Evolutionary conservation across 805 yeast genomes (phyloP).

Genomic region (Spathaspora arborariae): DNA sequence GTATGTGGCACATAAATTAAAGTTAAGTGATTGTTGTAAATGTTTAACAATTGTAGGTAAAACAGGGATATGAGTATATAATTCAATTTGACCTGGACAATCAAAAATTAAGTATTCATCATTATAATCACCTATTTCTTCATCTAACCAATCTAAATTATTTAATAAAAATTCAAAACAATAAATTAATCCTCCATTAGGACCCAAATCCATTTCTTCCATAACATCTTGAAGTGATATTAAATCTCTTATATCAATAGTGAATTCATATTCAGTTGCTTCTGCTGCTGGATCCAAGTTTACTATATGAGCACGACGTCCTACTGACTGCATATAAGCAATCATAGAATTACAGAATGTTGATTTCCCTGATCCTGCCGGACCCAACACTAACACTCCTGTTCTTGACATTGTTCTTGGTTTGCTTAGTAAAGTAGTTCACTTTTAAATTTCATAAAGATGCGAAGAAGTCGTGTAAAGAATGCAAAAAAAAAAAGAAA

Average conservation of each 20-base stretch:
- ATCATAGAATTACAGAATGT: conserved; percentile 90
- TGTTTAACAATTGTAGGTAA: conserved; percentile 87
- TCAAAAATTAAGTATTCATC: conserved; percentile 94
- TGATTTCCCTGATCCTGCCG: conserved; percentile 95
- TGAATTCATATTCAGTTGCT: conserved; percentile 84
- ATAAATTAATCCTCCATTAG: conserved; percentile 90
- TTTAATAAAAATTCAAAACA: conserved; percentile 89
- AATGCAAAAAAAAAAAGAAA: neutral
- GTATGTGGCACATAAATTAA: conserved; percentile 89
- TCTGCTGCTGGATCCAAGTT: conserved; percentile 98
- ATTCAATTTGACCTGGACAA: conserved; percentile 96
- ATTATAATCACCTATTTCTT: conserved; percentile 91
- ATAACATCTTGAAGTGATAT: conserved; percentile 90
- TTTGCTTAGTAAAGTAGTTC: neutral
- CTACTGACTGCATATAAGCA: conserved; percentile 82
- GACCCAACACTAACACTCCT: conserved; percentile 91
- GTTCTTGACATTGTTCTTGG: conserved; percentile 73
- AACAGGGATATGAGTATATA: conserved; percentile 91
- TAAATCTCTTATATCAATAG: conserved; percentile 87
- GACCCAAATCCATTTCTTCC: conserved; percentile 92
- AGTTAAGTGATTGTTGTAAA: conserved; percentile 71
- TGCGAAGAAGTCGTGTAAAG: neutral
- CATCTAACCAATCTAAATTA: conserved; percentile 95
- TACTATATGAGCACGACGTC: conserved; percentile 91
- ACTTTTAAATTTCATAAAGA: neutral